Evolutionary conservation across 768 basidiomycete genomes (phyloP).

Genomic region (Leucogyrophana mollusca): DNA sequence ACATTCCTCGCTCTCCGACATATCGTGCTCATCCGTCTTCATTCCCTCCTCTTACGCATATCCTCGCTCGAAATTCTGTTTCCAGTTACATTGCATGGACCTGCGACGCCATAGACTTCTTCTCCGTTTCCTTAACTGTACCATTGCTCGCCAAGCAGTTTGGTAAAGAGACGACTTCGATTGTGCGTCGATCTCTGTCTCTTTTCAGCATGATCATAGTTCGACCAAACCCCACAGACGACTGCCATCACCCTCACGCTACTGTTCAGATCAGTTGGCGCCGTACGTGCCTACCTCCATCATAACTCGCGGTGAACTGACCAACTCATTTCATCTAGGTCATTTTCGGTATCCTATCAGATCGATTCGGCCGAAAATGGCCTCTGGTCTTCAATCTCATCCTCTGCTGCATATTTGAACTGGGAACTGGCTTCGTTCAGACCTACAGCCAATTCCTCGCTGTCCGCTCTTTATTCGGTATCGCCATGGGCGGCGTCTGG

Average conservation of each 20-base stretch:
- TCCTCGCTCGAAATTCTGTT: too few species aligned
- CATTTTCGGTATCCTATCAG: slow-evolving; percentile 82
- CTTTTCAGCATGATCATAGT: neutral
- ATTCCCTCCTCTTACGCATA: neutral
- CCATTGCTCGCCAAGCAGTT: slow-evolving; percentile 49
- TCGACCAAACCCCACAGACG: slow-evolving; percentile 44
- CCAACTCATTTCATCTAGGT: slow-evolving; percentile 29
- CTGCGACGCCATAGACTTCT: slow-evolving; percentile 85
- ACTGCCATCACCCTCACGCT: slow-evolving; percentile 89
- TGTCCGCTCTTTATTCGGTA: slow-evolving; percentile 79
- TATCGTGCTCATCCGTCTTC: neutral
- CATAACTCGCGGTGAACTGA: neutral
- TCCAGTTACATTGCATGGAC: slow-evolving; percentile 83
- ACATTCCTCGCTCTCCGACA: neutral
- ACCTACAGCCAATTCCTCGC: slow-evolving; percentile 80
- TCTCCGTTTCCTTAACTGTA: slow-evolving; percentile 67
- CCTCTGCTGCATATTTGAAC: slow-evolving; percentile 67
- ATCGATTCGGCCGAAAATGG: slow-evolving; percentile 94
- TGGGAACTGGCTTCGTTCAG: slow-evolving; percentile 78
- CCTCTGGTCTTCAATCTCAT: slow-evolving; percentile 78
- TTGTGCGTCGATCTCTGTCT: slow-evolving; percentile 33
- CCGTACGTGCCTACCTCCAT: slow-evolving; percentile 37
- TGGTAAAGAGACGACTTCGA: slow-evolving; percentile 33
- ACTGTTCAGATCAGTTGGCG: slow-evolving; percentile 83
- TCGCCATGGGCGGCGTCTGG: slow-evolving; percentile 91